These are phyloP conservation scores for Cymbidium sinense DNA, from an alignment of 106 monocot species.

Conservation along the genomic window DNA sequence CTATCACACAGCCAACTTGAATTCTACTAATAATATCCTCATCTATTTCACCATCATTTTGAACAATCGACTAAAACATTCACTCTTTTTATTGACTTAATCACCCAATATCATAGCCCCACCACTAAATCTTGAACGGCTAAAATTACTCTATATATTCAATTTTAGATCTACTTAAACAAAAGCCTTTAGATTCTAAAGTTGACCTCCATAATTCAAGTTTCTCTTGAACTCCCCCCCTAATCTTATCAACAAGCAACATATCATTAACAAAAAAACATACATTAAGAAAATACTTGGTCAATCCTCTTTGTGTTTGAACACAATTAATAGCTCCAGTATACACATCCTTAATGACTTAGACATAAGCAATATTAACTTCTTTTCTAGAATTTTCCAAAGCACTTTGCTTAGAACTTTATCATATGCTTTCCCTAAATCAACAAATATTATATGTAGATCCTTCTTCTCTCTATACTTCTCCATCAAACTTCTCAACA, in stretches of 20 bases:
- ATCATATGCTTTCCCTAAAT: neutral
- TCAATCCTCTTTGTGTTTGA: neutral
- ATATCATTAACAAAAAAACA: neutral
- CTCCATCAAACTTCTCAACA: neutral
- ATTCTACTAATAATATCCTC: neutral
- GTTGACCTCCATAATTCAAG: neutral
- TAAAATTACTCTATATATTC: neutral
- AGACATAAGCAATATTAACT: neutral
- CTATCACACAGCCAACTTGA: neutral
- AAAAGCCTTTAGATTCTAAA: neutral
- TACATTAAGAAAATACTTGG: too few species aligned
- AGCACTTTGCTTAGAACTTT: neutral
- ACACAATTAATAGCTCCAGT: neutral
- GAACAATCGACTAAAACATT: neutral
- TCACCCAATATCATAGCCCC: neutral
- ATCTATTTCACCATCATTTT: neutral
- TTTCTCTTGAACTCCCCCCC: neutral
- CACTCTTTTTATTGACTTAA: neutral
- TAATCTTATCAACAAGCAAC: neutral
- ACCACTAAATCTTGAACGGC: neutral
- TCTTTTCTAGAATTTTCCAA: neutral
- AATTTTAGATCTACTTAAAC: neutral
- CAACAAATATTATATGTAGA: neutral
- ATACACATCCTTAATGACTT: neutral
- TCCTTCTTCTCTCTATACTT: neutral